Conservation (phyloP, 257 asterid genomes). For the Przewalskia tangutica region DNA sequence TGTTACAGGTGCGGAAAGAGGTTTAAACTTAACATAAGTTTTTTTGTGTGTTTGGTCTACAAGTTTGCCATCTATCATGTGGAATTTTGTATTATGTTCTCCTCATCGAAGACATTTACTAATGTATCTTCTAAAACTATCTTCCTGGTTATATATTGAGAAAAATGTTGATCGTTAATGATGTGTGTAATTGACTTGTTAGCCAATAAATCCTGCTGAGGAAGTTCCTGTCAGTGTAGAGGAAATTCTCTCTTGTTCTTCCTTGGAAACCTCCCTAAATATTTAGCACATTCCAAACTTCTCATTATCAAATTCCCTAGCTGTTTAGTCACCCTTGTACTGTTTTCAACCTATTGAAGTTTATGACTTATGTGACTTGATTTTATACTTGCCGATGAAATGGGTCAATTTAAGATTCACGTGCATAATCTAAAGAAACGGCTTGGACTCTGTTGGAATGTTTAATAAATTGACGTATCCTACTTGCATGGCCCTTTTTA, state of each 20-base stretch:
- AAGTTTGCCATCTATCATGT: not conserved
- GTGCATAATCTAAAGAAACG: not conserved
- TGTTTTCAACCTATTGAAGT: not conserved
- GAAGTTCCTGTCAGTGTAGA: not conserved
- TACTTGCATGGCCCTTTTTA: not conserved
- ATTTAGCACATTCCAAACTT: not conserved
- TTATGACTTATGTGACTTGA: not conserved
- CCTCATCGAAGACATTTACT: not conserved
- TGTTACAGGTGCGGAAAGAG: conserved; percentile 54
- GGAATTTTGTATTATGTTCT: not conserved
- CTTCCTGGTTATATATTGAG: not conserved
- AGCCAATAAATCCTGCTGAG: not conserved
- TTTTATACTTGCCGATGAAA: not conserved
- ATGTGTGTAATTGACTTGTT: not conserved
- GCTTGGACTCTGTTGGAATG: not conserved
- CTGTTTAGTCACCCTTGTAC: not conserved
- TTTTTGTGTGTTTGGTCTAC: not conserved
- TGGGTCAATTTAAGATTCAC: not conserved
- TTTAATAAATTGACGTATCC: not conserved
- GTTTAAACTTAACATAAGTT: not conserved
- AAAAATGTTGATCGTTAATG: not conserved
- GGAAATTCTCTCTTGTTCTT: not conserved
- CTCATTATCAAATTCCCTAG: not conserved
- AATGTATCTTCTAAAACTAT: not conserved
- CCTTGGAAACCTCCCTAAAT: not conserved